Conservation (phyloP, 2,329 filamentous ascomycete genomes). For the Diaporthe sp. region DNA sequence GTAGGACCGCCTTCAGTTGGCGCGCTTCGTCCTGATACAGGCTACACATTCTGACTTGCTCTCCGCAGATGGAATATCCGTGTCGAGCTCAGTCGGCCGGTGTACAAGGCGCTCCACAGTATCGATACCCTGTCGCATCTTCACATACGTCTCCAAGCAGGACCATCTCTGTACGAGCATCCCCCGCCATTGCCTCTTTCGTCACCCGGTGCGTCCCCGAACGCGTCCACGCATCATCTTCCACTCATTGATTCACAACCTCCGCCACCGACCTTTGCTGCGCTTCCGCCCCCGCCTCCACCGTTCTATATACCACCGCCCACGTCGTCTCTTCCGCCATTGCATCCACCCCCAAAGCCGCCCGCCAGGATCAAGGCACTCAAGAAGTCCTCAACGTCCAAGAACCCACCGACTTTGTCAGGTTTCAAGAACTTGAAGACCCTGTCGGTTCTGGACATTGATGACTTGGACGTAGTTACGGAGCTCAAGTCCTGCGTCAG, state of each 20-base stretch:
- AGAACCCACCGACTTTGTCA: constrained; percentile 67
- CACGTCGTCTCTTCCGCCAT: constrained; percentile 46
- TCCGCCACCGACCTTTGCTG: constrained; percentile 39
- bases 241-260: constrained; percentile 38
- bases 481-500: constrained; percentile 70
- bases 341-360: constrained; percentile 53
- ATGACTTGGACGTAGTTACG: constrained; percentile 66
- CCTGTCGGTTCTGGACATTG: constrained; percentile 71
- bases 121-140: constrained; percentile 66
- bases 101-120: constrained; percentile 69
- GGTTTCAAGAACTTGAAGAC: constrained; percentile 68
- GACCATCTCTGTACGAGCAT: constrained; percentile 66
- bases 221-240: constrained; percentile 40
- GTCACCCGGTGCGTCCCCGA: constrained; percentile 41
- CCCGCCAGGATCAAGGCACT: constrained; percentile 50
- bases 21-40: background rate
- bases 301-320: constrained; percentile 46
- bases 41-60: constrained; percentile 30
- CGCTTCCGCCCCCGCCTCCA: constrained; percentile 42
- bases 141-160: constrained; percentile 71
- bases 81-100: constrained; percentile 70
- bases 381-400: constrained; percentile 49
- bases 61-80: constrained; percentile 71
- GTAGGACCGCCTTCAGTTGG: constrained; percentile 52
- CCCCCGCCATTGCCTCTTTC: constrained; percentile 61